Conservation (phyloP, 208 protist species). For the Sergeia podlipaevii region DNA sequence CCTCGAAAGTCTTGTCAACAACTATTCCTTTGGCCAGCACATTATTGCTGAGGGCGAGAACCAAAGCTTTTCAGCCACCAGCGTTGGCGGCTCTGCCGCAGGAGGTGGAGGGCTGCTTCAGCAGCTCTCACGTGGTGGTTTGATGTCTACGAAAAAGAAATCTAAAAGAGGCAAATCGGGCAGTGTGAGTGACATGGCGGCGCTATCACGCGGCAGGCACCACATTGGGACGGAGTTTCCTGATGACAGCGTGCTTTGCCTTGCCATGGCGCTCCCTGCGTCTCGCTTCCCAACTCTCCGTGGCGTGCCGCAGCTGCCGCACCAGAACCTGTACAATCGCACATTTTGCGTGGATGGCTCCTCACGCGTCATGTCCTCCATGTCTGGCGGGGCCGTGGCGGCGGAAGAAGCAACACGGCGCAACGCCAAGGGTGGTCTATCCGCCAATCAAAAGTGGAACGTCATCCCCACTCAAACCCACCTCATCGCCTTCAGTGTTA, state of each 20-base stretch:
- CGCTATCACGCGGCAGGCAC: not conserved
- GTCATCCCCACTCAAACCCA: not conserved
- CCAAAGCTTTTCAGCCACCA: conserved; percentile 18
- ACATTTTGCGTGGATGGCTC: not conserved
- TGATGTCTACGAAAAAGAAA: too few species aligned
- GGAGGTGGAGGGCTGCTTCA: too few species aligned
- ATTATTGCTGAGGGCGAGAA: conserved; percentile 27
- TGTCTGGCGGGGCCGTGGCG: not conserved
- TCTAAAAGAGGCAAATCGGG: too few species aligned
- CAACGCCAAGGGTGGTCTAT: not conserved
- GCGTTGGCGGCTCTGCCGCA: not conserved
- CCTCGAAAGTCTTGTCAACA: not conserved
- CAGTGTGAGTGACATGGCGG: not conserved
- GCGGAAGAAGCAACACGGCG: not conserved
- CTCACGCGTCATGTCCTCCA: not conserved
- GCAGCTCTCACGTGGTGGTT: too few species aligned
- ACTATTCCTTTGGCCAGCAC: conserved; percentile 23
- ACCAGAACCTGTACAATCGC: not conserved
- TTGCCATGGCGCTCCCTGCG: conserved; percentile 23
- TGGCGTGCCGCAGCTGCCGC: conserved; percentile 3
- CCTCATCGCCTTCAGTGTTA: conserved; percentile 38
- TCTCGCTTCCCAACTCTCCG: conserved; percentile 13
- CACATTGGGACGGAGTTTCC: conserved; percentile 13
- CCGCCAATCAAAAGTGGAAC: not conserved
- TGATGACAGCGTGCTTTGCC: conserved; percentile 30